Conservation (phyloP, 2,329 filamentous ascomycete genomes). For the Arthrobotrys sphaeroides region DNA sequence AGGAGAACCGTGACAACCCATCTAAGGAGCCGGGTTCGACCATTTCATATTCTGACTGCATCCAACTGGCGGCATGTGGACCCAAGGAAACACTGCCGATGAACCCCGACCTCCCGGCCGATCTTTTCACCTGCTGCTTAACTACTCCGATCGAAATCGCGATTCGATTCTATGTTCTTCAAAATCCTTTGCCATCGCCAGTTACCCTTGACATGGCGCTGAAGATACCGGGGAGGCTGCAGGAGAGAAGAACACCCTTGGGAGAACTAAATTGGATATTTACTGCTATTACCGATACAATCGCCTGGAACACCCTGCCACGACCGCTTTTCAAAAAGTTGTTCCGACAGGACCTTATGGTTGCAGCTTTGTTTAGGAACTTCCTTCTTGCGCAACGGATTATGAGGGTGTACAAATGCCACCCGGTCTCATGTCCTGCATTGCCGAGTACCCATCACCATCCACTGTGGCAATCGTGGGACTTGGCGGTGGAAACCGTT, state of each 20-base stretch:
- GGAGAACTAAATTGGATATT: constrained; percentile 99
- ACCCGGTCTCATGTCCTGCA: constrained; percentile 88
- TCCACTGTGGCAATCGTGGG: constrained; percentile 96
- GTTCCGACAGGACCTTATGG: constrained; percentile 97
- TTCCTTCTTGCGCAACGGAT: constrained; percentile 93
- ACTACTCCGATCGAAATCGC: constrained; percentile 99
- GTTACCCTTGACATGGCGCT: constrained; percentile 83
- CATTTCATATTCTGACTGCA: constrained; percentile 78
- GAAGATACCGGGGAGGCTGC: constrained; percentile 87
- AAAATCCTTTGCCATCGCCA: constrained; percentile 77
- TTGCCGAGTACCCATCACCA: constrained; percentile 96
- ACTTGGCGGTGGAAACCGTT: constrained; percentile 94
- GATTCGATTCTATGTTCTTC: constrained; percentile 91
- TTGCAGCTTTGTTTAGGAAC: constrained; percentile 96
- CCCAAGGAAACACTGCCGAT: constrained; percentile 93
- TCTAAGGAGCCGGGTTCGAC: constrained; percentile 77
- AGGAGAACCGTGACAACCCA: constrained; percentile 80
- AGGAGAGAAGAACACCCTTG: constrained; percentile 90
- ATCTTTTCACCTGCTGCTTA: constrained; percentile 93
- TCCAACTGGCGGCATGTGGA: constrained; percentile 90
- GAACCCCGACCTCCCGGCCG: constrained; percentile 89
- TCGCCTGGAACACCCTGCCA: constrained; percentile 95
- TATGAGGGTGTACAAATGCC: constrained; percentile 95
- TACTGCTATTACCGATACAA: constrained; percentile 97
- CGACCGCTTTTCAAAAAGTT: constrained; percentile 94